phyloP scores from a whole-genome alignment of 2,329 filamentous ascomycete genomes.

The Ilyonectria sp. region DNA sequence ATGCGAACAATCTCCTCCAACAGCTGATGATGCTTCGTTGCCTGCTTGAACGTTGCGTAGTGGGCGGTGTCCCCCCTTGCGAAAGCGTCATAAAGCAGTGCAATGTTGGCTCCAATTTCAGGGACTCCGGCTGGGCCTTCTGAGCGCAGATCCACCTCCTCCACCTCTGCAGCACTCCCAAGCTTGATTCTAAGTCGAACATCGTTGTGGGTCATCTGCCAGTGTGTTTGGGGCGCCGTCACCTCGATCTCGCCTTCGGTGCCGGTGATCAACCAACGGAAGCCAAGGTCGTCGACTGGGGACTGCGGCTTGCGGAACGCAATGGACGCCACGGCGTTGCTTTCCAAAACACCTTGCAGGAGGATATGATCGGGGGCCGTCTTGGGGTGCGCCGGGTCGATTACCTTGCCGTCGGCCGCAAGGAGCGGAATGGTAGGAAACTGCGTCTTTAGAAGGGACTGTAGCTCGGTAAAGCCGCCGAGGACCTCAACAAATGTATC shows the following conservation, averaged over 20 bases:
- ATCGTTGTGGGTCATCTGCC: no score
- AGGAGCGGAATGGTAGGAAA: background rate
- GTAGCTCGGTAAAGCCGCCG: constrained; percentile 22
- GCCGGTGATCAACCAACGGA: constrained; percentile 31
- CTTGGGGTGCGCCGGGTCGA: constrained; percentile 8
- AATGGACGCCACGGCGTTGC: constrained; percentile 19
- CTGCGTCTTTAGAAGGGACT: constrained; percentile 25
- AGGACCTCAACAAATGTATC: constrained; percentile 25
- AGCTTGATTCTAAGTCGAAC: no score
- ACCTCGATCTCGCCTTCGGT: constrained; percentile 27
- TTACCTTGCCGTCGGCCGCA: background rate
- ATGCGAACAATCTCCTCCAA: no score
- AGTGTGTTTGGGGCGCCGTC: no score
- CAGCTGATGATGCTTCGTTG: no score
- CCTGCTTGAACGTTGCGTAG: no score
- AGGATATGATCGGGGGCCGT: constrained; percentile 25
- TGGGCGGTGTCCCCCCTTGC: no score
- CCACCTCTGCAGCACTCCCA: no score
- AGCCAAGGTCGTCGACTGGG: constrained; percentile 21
- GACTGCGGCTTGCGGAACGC: constrained; percentile 16
- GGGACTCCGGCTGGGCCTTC: no score
- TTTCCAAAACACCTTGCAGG: constrained; percentile 26
- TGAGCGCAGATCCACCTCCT: no score
- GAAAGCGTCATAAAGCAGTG: no score
- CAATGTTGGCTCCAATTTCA: no score